Conservation (phyloP, 1,284 basidiomycete genomes). For the Naganishia liquefaciens region DNA sequence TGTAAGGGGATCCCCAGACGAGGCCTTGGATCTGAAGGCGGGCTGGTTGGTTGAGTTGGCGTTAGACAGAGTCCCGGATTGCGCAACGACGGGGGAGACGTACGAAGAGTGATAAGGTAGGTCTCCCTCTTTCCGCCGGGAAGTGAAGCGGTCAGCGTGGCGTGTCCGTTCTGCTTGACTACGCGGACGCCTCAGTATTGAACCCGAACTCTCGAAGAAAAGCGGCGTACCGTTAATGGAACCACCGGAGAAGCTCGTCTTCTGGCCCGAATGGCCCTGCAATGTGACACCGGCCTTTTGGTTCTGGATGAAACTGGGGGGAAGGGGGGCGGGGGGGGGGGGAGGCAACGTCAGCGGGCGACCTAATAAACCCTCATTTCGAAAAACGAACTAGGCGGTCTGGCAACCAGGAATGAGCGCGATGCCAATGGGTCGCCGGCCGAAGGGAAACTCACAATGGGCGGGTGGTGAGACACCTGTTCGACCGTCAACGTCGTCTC, state of each 20-base stretch:
- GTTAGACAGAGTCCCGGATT: too few relatives aligned
- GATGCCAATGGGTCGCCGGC: not conserved
- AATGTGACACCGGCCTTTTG: conserved; percentile 73
- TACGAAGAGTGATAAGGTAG: conserved; percentile 86
- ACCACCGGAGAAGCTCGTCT: conserved; percentile 70
- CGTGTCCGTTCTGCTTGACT: conserved; percentile 96
- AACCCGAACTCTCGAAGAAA: not conserved
- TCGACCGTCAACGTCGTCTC: conserved; percentile 86
- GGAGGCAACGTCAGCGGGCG: not conserved
- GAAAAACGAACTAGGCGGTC: conserved; percentile 59
- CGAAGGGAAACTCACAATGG: conserved; percentile 61
- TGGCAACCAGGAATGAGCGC: conserved; percentile 30
- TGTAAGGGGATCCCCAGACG: conserved; percentile 58
- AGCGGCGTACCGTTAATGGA: conserved; percentile 70
- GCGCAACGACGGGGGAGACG: conserved; percentile 33
- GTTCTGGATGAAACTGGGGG: conserved; percentile 71
- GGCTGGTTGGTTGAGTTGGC: conserved; percentile 52
- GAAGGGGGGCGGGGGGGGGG: too few relatives aligned
- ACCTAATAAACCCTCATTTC: conserved; percentile 37
- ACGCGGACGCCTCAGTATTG: conserved; percentile 11
- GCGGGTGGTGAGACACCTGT: conserved; percentile 94
- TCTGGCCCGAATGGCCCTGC: conserved; percentile 91
- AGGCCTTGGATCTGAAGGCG: conserved; percentile 64
- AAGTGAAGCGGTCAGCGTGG: conserved; percentile 71
- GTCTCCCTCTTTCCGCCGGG: conserved; percentile 65